phyloP scores from a whole-genome alignment of 345 rosid species.

The Corchorus capsularis region DNA sequence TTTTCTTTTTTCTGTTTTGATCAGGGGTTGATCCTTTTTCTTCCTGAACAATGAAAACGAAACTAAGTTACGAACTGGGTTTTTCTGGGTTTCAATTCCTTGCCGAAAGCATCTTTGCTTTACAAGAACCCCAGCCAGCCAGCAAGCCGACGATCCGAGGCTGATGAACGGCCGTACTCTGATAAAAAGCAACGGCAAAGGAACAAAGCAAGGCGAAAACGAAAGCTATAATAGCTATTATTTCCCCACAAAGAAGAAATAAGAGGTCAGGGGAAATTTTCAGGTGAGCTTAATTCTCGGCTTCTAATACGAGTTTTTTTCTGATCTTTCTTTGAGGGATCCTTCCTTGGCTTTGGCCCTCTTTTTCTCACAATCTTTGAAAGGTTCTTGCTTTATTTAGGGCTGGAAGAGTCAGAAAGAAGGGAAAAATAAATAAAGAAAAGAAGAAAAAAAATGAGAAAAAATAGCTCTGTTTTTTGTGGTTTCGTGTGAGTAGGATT shows the following conservation, averaged over 20 bases:
- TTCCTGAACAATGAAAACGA: conserved; percentile 5
- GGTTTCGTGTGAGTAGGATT: conserved; percentile 4
- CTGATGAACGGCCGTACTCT: neutral
- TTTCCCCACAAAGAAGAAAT: neutral
- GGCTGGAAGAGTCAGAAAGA: neutral
- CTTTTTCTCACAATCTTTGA: conserved; percentile 3
- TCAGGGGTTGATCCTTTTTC: neutral
- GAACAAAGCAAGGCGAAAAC: too few relatives aligned
- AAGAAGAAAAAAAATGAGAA: neutral
- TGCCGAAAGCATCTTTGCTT: conserved; percentile 1
- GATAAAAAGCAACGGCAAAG: conserved; percentile 6
- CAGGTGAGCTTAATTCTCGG: conserved; percentile 2
- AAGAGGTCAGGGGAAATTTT: neutral
- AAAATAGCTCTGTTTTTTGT: too few relatives aligned
- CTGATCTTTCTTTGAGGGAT: neutral
- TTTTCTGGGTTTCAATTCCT: neutral
- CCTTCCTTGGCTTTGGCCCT: neutral
- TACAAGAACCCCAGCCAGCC: neutral
- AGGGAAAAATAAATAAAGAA: neutral
- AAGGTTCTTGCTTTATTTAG: conserved; percentile 11
- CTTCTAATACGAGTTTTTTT: too few relatives aligned
- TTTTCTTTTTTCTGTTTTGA: too few relatives aligned
- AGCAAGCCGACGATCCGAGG: neutral
- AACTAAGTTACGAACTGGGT: neutral
- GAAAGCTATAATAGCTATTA: neutral